A percentile compares a stretch with the other conserved stretches of the same genome.
Conservation (phyloP, 2,329 filamentous ascomycete genomes). For the Drechslerella coelobrocha region DNA sequence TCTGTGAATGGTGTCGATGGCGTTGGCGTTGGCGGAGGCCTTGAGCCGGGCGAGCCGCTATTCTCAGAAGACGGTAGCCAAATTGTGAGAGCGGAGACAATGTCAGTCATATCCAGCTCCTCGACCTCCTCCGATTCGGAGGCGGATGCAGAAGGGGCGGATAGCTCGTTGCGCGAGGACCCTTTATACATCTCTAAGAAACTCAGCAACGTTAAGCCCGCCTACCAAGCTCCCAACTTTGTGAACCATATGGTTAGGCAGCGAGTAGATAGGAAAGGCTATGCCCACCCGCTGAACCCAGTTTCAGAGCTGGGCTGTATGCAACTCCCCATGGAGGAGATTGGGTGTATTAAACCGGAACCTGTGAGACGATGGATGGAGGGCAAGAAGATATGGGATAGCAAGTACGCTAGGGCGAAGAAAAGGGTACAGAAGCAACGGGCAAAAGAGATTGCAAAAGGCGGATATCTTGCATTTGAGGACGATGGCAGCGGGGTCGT, state of each 20-base stretch:
- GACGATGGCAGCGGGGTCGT: constrained; percentile 58
- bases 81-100: constrained; percentile 23
- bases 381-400: constrained; percentile 75
- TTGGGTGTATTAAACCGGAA: constrained; percentile 80
- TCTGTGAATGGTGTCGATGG: neutral
- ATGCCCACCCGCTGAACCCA: constrained; percentile 71
- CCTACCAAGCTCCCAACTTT: constrained; percentile 62
- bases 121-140: constrained; percentile 16
- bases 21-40: neutral
- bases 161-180: neutral
- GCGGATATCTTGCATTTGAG: constrained; percentile 56
- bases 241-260: constrained; percentile 90
- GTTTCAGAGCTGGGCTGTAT: constrained; percentile 71
- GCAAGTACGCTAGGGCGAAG: constrained; percentile 71
- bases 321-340: constrained; percentile 67
- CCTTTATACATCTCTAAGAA: constrained; percentile 24
- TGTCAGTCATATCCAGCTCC: constrained; percentile 37
- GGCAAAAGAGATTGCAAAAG: constrained; percentile 73
- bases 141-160: neutral
- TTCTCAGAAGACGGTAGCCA: constrained; percentile 28
- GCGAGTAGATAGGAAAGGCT: constrained; percentile 78
- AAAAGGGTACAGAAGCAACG: constrained; percentile 75
- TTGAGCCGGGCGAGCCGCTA: constrained; percentile 22
- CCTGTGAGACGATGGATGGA: constrained; percentile 84
- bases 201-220: constrained; percentile 1